Evolutionary conservation across 768 basidiomycete genomes (phyloP), one percentile per base, ranked within the genome.

Genomic region (Calocera cornea): DNA sequence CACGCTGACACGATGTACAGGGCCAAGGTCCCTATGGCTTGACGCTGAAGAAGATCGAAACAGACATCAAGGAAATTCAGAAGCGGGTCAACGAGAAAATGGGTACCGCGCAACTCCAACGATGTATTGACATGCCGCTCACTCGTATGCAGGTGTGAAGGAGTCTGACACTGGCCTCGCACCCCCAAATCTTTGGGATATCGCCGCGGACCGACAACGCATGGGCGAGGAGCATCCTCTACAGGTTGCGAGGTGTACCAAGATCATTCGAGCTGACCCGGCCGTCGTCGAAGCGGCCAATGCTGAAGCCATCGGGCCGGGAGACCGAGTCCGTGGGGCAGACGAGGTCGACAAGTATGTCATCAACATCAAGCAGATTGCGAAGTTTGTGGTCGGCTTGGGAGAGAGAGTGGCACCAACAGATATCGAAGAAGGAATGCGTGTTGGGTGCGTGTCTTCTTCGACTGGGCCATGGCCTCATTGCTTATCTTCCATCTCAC

Each of bases 391-490:
- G 11, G 97, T 99, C 47, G 97, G 94, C 22, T 80, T 99, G 2
- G 95, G 94, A 22, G 97, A 99, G 72, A 88, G 93, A 44, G 94
- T 99, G 1, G 92, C 97, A 27, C 91, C 94, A 12, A 97, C 95
- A 1, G 97, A 99, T 79, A 94, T 99, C 65, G 97, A 99, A 77
- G 97, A 99, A 80, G 97, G 97, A n/a, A 99, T 99, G 97, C 88
- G 97, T 66, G 97, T 99, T 41, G 97, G 95, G 95, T 97, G 74
- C 74, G 91, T 80, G 14, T 29, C 66, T 41, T 41, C 41, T 19
- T 19, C 36, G 33, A 27, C 33, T n/a, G 5, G 22, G 0, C 17
- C 41, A 49, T 5, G 65, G 67, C 71, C 40, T 40, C 19, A 67
- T 63, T 24, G 65, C 17, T 10, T 17, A 27, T 41, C 41, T n/a